These are phyloP conservation scores for Myxozyma mucilagina DNA, from an alignment of 805 yeast species.

Conservation along the genomic window DNA sequence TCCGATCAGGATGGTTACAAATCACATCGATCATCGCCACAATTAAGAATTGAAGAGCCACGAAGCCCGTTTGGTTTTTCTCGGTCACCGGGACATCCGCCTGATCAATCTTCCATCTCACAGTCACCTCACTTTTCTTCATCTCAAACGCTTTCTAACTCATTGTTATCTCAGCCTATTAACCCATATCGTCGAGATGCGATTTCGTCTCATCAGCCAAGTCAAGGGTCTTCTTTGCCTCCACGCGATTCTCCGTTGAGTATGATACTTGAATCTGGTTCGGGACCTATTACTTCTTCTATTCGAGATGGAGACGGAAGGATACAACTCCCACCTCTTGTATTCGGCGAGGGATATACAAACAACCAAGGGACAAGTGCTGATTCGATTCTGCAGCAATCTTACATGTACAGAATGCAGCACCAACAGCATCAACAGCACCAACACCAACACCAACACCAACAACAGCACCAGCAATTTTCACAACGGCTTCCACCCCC, in stretches of 20 bases:
- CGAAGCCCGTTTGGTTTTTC: background rate
- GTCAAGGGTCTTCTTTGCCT: background rate
- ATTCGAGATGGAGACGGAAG: conserved; percentile 15
- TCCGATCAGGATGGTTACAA: background rate
- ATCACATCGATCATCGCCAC: conserved; percentile 2
- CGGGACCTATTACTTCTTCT: background rate
- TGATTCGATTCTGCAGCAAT: conserved; percentile 2
- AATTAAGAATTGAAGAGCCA: background rate
- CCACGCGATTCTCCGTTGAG: conserved; percentile 1
- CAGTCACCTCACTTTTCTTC: background rate
- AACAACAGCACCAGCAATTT: background rate
- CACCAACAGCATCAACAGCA: conserved; percentile 1
- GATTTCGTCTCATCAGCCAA: background rate
- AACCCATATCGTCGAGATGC: background rate
- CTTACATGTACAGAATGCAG: background rate
- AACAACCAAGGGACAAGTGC: conserved; percentile 2
- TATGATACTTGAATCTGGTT: background rate
- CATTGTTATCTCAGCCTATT: background rate
- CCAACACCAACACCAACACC: background rate
- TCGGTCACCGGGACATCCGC: background rate
- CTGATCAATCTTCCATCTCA: background rate
- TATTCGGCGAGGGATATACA: conserved; percentile 1
- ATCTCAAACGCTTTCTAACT: background rate
- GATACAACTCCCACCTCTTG: conserved; percentile 20
- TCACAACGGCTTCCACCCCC: background rate